Conservation (phyloP, 768 basidiomycete genomes). For the Lactifluus piperatus region DNA sequence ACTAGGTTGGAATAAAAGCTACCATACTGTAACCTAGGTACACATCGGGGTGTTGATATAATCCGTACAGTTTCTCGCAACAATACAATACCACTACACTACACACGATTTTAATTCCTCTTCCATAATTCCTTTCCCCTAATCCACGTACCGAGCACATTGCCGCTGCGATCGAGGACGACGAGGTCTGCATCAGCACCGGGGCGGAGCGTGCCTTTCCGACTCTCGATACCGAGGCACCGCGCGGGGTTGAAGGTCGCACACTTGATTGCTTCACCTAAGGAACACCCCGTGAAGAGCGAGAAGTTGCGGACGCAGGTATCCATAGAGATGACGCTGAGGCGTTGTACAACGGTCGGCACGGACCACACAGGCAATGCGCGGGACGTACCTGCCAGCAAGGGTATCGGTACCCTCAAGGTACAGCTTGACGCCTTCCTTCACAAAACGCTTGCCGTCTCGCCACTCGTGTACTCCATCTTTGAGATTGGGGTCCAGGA, state of each 20-base stretch:
- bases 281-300: constrained; percentile 72
- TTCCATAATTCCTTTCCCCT: constrained; percentile 67
- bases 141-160: constrained; percentile 67
- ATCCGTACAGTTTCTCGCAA: not conserved
- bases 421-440: constrained; percentile 72
- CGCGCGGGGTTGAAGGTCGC: constrained; percentile 83
- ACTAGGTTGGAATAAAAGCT: not conserved
- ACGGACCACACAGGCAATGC: not conserved
- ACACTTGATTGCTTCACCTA: constrained; percentile 79
- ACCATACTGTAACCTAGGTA: not conserved
- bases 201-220: constrained; percentile 70
- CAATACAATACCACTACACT: no score
- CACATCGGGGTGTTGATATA: not conserved
- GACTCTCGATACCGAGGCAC: constrained; percentile 68
- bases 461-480: constrained; percentile 89
- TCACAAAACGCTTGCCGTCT: constrained; percentile 69
- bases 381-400: constrained; percentile 62
- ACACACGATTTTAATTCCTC: constrained; percentile 13
- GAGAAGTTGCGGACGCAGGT: constrained; percentile 82
- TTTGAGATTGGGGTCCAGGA: constrained; percentile 73
- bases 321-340: constrained; percentile 72
- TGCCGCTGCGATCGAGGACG: constrained; percentile 60
- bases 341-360: not conserved
- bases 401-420: constrained; percentile 82
- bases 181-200: constrained; percentile 86